These are phyloP conservation scores for Starmerella powellii DNA, from an alignment of 805 yeast species.

Conservation along the genomic window DNA sequence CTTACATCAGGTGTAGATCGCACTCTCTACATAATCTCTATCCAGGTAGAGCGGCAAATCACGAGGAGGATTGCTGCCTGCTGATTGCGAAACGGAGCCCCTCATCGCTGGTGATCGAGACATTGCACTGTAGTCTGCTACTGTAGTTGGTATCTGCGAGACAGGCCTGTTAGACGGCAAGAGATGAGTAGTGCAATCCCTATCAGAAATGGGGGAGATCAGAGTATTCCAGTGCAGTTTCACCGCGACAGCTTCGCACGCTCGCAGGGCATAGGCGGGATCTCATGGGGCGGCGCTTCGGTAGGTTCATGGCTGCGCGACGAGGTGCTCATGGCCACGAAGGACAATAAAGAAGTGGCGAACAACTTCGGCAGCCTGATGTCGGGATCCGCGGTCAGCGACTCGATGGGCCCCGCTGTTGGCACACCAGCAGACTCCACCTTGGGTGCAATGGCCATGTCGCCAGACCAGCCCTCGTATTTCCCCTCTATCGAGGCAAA, in stretches of 20 bases:
- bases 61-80: too few relatives aligned
- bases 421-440: slow-evolving; percentile 2
- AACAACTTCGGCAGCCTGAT: slow-evolving; percentile 1
- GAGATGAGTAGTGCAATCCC: slow-evolving; percentile 21
- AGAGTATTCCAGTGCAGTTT: slow-evolving; percentile 33
- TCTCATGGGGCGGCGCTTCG: slow-evolving; percentile 91
- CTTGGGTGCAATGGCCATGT: slow-evolving; percentile 19
- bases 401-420: slow-evolving; percentile 1
- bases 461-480: slow-evolving; percentile 47
- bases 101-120: not conserved
- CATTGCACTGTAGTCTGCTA: not conserved
- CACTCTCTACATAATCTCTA: too few relatives aligned
- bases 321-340: slow-evolving; percentile 37
- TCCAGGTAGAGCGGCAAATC: too few relatives aligned
- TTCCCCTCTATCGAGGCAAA: slow-evolving; percentile 89
- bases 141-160: not conserved
- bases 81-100: too few relatives aligned
- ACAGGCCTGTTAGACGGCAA: not conserved
- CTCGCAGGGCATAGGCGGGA: slow-evolving; percentile 96
- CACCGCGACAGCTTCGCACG: slow-evolving; percentile 89
- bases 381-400: slow-evolving; percentile 12
- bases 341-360: slow-evolving; percentile 13
- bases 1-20: too few relatives aligned
- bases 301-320: slow-evolving; percentile 94
- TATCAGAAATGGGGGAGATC: slow-evolving; percentile 12